These are phyloP conservation scores for Gorgonomyces haynaldii DNA, from an alignment of 192 early-diverging fungal species.

Conservation along the genomic window DNA sequence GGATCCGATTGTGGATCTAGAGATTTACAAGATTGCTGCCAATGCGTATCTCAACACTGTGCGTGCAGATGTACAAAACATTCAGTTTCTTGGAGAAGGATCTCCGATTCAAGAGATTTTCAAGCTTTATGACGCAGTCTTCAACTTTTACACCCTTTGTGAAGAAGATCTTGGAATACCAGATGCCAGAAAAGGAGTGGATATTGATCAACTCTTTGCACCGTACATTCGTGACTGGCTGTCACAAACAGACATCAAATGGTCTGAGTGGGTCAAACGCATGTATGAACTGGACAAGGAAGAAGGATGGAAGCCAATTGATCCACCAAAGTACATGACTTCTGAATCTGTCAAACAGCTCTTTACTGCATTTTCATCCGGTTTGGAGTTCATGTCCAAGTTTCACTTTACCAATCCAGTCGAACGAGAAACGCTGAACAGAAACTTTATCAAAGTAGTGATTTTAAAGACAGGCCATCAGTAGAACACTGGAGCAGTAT, in stretches of 20 bases:
- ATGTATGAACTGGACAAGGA: conserved; percentile 60
- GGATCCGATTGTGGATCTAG: conserved; percentile 12
- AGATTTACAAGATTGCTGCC: conserved; percentile 18
- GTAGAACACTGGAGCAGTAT: conserved; percentile 55
- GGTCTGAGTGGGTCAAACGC: conserved; percentile 56
- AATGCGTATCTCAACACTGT: conserved; percentile 31
- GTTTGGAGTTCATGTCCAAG: conserved; percentile 55
- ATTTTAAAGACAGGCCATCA: conserved; percentile 27
- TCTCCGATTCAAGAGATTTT: conserved; percentile 20
- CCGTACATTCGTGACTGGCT: conserved; percentile 61
- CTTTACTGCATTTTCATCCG: conserved; percentile 66
- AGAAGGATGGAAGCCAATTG: conserved; percentile 25
- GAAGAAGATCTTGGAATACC: conserved; percentile 18
- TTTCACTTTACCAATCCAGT: conserved; percentile 52
- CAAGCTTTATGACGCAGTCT: conserved; percentile 20
- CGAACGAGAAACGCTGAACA: conserved; percentile 51
- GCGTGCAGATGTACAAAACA: conserved; percentile 15
- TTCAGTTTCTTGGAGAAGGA: conserved; percentile 14
- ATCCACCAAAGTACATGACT: conserved; percentile 35
- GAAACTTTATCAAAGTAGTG: conserved; percentile 49
- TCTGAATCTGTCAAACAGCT: conserved; percentile 71
- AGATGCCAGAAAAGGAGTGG: conserved; percentile 35
- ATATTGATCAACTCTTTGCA: conserved; percentile 60
- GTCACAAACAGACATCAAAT: conserved; percentile 45
- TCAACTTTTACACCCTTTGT: conserved; percentile 16